These are phyloP conservation scores for Astrephomene gubernaculifera DNA, from an alignment of 139 green algal genomes.

Conservation along the genomic window DNA sequence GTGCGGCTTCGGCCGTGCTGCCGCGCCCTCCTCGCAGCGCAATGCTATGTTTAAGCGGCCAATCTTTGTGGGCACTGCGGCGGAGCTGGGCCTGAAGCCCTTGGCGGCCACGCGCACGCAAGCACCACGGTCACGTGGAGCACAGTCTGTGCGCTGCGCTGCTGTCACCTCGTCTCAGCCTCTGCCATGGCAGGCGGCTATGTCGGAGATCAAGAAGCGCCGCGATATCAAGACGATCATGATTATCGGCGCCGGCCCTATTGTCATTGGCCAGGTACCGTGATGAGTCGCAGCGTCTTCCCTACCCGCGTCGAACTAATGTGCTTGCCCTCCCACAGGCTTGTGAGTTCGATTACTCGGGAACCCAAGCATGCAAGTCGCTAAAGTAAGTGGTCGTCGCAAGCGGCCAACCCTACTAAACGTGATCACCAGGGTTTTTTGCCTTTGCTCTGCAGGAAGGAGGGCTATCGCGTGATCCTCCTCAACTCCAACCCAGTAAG, in stretches of 20 bases:
- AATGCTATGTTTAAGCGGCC: slow-evolving; percentile 20
- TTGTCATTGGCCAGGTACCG: slow-evolving; percentile 97
- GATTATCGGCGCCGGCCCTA: slow-evolving; percentile 95
- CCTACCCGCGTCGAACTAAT: too few species aligned
- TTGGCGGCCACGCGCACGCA: not conserved
- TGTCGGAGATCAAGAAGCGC: slow-evolving; percentile 76
- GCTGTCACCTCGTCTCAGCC: not conserved
- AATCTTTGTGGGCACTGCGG: slow-evolving; percentile 28
- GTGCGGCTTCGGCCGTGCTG: not conserved
- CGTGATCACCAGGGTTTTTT: slow-evolving; percentile 39
- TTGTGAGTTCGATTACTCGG: slow-evolving; percentile 99
- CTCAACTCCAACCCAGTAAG: slow-evolving; percentile 97
- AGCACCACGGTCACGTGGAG: slow-evolving; percentile 13
- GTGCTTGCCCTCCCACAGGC: too few species aligned
- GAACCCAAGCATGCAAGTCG: slow-evolving; percentile 98
- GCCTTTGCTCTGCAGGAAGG: slow-evolving; percentile 70
- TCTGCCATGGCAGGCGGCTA: slow-evolving; percentile 72
- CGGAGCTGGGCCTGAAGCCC: slow-evolving; percentile 35
- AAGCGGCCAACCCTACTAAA: too few species aligned
- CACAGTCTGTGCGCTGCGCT: not conserved
- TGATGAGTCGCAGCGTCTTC: too few species aligned
- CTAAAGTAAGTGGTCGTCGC: slow-evolving; percentile 77
- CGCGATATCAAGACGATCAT: slow-evolving; percentile 79
- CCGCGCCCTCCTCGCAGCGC: not conserved
- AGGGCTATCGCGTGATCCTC: slow-evolving; percentile 97